Conservation (phyloP, 1,284 basidiomycete species). For the Malassezia sympodialis region DNA sequence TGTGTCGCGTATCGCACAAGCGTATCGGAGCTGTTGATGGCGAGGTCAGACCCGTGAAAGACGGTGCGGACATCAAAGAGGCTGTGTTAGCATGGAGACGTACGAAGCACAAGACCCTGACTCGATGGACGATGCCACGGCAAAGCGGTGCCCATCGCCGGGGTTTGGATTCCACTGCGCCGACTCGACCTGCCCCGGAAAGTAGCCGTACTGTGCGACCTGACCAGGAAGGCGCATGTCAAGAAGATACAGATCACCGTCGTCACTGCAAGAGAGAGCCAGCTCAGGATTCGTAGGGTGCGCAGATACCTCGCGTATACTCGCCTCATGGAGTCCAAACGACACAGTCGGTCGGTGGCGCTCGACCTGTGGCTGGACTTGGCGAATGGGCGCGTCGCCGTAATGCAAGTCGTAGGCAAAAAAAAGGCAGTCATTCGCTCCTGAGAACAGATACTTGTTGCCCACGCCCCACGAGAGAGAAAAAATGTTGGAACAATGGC, state of each 20-base stretch:
- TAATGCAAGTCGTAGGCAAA: slow-evolving; percentile 15
- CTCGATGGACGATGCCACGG: slow-evolving; percentile 5
- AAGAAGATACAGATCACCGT: slow-evolving; percentile 12
- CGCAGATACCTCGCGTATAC: slow-evolving; percentile 17
- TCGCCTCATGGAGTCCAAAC: slow-evolving; percentile 2
- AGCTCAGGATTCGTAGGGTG: slow-evolving; percentile 15
- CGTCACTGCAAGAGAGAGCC: slow-evolving; percentile 9
- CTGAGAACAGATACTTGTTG: slow-evolving; percentile 10
- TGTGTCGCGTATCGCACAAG: slow-evolving; percentile 10
- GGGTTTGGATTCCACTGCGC: slow-evolving; percentile 16
- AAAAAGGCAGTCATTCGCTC: slow-evolving; percentile 12
- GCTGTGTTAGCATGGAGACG: not conserved
- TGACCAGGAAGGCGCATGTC: slow-evolving; percentile 14
- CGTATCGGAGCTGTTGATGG: not conserved
- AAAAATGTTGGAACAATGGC: slow-evolving; percentile 16
- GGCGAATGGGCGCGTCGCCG: slow-evolving; percentile 1
- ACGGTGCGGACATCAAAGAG: slow-evolving; percentile 11
- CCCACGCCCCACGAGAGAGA: slow-evolving; percentile 13
- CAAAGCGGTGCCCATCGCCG: slow-evolving; percentile 16
- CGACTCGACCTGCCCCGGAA: slow-evolving; percentile 12
- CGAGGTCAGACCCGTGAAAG: not conserved
- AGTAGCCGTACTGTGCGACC: slow-evolving; percentile 4
- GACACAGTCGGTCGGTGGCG: not conserved
- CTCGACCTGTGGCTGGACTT: not conserved
- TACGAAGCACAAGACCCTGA: slow-evolving; percentile 6